Percentiles rank a stretch among this genome's conserved stretches.
Evolutionary conservation across 148 eudicot genomes (phyloP).

Genomic region (Arctostaphylos glauca): DNA sequence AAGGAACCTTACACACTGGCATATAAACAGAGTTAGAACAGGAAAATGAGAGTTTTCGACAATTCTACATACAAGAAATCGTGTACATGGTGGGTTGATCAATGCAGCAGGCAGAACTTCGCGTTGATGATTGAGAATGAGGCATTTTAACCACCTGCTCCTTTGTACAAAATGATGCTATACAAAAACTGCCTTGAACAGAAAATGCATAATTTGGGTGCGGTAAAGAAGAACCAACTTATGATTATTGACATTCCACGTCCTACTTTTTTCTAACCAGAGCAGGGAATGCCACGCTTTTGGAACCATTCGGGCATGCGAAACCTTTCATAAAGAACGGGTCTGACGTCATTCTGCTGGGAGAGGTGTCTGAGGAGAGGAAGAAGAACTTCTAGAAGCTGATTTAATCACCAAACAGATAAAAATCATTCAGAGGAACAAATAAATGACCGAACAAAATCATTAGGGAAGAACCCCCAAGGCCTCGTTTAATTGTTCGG

Average conservation of each 20-base stretch:
- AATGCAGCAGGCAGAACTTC: conserved; percentile 20
- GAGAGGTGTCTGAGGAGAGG: conserved; percentile 85
- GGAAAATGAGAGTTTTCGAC: conserved; percentile 26
- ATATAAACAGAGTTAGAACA: conserved; percentile 33
- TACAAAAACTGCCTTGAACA: conserved; percentile 39
- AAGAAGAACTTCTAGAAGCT: conserved; percentile 88
- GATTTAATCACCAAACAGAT: conserved; percentile 22
- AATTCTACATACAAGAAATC: conserved; percentile 26
- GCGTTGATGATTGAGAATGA: not conserved
- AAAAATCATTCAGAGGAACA: not conserved
- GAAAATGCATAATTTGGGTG: conserved; percentile 23
- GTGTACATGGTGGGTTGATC: conserved; percentile 5
- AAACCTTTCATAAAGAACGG: conserved; percentile 69
- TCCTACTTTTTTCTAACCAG: conserved; percentile 37
- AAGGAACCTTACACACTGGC: conserved; percentile 24
- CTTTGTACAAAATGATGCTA: conserved; percentile 30
- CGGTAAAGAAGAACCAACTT: not conserved
- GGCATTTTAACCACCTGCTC: conserved; percentile 19
- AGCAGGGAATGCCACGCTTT: conserved; percentile 82
- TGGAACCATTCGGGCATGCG: conserved; percentile 98
- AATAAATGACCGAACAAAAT: not conserved
- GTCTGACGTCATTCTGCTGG: conserved; percentile 72
- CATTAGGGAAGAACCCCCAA: not conserved
- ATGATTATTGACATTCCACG: not conserved
- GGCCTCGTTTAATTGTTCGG: not conserved